Base-by-base conservation (phyloP, 805 yeast genomes). In the Alloascoidea africana region DNA sequence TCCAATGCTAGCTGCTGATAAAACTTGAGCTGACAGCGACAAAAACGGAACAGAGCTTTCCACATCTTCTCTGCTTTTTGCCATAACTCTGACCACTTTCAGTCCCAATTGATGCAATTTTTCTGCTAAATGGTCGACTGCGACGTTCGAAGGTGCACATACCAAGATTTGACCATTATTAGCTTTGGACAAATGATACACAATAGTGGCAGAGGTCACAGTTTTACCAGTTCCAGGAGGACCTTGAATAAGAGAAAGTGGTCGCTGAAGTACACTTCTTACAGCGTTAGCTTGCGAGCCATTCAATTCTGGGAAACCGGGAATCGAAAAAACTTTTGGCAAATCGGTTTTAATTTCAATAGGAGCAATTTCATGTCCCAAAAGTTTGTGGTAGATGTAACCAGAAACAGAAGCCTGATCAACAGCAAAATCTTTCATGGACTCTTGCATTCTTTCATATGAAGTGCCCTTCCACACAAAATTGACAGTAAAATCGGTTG, bases 211-310 rank as follows among this genome's bases (percentile, higher is more conserved):
- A 0, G 95, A 84, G 0, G 95, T 86, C 13, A 84, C 93, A 1
- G 96, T 87, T 52, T 87, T 87, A 53, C 96, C 96, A 0, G 96
- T 87, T 44, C 94, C 94, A 3, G 96, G 96, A 5, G 96, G 96
- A 14, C 96, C 96, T 55, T 87, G 96, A 43, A 85, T 84, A 45
- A 85, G 64, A 4, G 91, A 71, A 34, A 86, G 61, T 2, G 94
- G 94, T 45, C 73, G 64, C 47, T 68, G 69, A 41, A 85, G 55
- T 0, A 78, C 94, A 6, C 66, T 56, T 38, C 67, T 63, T 17
- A 87, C 85, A 0, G 96, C 96, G 48, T 69, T 71, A 2, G 69
- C 68, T 55, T 87, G 96, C 1, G 95, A 83, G 4, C 62, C 65
- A 53, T 87, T 87, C 45, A 87, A 63, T 38, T 70, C 71, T 0